A percentile compares a stretch with the other conserved stretches of the same genome.
These are phyloP conservation scores for Apostasia ramifera DNA, from an alignment of 106 monocot genomes.

Conservation along the genomic window DNA sequence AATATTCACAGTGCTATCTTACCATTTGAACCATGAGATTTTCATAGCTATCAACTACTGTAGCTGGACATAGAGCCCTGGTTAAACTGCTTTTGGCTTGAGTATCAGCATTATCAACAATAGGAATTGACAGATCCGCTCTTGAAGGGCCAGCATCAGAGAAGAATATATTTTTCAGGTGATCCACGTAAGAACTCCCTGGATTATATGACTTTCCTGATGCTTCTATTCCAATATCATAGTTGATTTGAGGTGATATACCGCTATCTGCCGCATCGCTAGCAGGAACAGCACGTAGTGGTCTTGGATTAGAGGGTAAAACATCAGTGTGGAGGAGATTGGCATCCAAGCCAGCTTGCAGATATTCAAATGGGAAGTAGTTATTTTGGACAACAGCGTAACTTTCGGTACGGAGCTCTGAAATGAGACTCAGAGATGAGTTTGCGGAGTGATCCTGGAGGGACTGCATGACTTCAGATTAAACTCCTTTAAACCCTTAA, in stretches of 20 bases:
- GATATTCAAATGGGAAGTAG: not conserved
- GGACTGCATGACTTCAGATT: not conserved
- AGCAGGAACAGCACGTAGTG: not conserved
- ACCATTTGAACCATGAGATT: slow-evolving; percentile 6
- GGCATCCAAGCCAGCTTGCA: not conserved
- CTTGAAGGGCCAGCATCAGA: not conserved
- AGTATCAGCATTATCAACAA: not conserved
- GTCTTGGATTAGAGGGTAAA: not conserved
- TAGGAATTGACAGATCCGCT: not conserved
- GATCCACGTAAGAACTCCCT: not conserved
- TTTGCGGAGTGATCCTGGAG: not conserved
- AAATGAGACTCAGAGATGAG: not conserved
- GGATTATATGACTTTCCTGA: not conserved
- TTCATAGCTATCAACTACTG: not conserved
- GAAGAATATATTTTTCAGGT: not conserved
- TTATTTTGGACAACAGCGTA: not conserved
- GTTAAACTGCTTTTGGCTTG: slow-evolving; percentile 4
- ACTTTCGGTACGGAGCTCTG: not conserved
- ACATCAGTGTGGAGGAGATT: slow-evolving; percentile 1
- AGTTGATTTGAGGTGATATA: not conserved
- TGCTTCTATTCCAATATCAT: not conserved
- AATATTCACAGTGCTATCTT: not conserved
- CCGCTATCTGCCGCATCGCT: not conserved
- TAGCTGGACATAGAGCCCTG: slow-evolving; percentile 1
- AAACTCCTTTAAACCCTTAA: not conserved